A percentile compares a stretch with the other conserved stretches of the same genome.
Evolutionary conservation across 2,329 filamentous ascomycete species (phyloP).

Genomic region (Hymenotorrendiella dingleyae): DNA sequence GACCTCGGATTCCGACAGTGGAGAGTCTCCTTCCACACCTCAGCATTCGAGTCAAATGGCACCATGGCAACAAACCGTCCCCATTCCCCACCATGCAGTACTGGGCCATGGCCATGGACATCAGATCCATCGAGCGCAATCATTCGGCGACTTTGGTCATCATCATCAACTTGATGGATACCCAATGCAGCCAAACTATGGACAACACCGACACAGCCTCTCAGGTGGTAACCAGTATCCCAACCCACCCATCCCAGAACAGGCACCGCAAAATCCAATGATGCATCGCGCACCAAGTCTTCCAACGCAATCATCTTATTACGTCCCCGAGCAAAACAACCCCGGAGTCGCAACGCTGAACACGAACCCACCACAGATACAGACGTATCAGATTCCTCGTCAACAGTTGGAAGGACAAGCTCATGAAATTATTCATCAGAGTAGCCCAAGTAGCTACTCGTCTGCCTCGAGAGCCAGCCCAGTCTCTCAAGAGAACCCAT

Average conservation of each 20-base stretch:
- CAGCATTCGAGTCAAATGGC: slow-evolving; percentile 43
- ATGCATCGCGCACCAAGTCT: slow-evolving; percentile 28
- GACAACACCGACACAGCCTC: slow-evolving; percentile 41
- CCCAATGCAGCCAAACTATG: slow-evolving; percentile 32
- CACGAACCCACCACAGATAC: slow-evolving; percentile 42
- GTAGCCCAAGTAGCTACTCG: slow-evolving; percentile 54
- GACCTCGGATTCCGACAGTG: slow-evolving; percentile 33
- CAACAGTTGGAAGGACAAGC: slow-evolving; percentile 37
- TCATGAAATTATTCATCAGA: slow-evolving; percentile 47
- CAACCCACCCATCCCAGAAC: slow-evolving; percentile 36
- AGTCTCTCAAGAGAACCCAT: slow-evolving; percentile 48
- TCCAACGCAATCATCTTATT: slow-evolving; percentile 33
- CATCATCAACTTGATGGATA: slow-evolving; percentile 40
- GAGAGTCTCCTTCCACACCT: slow-evolving; percentile 54
- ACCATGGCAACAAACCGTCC: slow-evolving; percentile 44
- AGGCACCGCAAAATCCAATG: slow-evolving; percentile 36
- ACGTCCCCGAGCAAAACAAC: slow-evolving; percentile 56
- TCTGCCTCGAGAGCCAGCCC: slow-evolving; percentile 49
- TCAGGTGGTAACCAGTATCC: slow-evolving; percentile 40
- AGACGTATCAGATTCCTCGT: slow-evolving; percentile 40
- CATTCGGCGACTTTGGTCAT: slow-evolving; percentile 47
- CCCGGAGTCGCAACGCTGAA: slow-evolving; percentile 58
- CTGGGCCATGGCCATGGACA: slow-evolving; percentile 19
- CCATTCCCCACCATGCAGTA: slow-evolving; percentile 35
- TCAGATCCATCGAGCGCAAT: slow-evolving; percentile 43